phyloP scores from a whole-genome alignment of 1,284 basidiomycete genomes.

The Puccinia brachypodii region DNA sequence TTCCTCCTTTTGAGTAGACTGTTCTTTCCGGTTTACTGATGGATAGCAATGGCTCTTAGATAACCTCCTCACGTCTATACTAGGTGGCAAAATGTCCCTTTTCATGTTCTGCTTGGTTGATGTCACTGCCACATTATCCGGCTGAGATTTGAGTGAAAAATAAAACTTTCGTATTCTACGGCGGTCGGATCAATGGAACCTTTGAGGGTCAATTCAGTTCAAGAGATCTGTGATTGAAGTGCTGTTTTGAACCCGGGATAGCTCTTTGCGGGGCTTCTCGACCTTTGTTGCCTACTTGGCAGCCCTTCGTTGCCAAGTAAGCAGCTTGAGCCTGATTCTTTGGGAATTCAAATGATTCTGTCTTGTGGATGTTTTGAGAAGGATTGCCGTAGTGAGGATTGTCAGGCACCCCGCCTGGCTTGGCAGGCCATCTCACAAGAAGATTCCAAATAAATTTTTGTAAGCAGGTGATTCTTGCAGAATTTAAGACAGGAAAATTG shows the following conservation, averaged over 20 bases:
- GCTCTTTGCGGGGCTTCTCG: constrained; percentile 4
- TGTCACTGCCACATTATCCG: background rate
- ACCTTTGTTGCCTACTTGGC: too few relatives aligned
- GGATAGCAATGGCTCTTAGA: background rate
- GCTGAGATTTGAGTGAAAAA: background rate
- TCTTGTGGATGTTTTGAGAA: background rate
- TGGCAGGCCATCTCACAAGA: too few relatives aligned
- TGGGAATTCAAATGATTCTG: background rate
- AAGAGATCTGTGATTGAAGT: constrained; percentile 17
- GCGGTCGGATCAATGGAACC: background rate
- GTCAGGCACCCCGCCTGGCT: background rate
- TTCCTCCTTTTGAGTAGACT: background rate
- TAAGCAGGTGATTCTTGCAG: too few relatives aligned
- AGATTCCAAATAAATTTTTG: too few relatives aligned
- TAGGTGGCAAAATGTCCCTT: background rate
- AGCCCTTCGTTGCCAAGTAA: background rate
- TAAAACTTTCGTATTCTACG: constrained; percentile 18
- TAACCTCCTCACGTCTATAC: background rate
- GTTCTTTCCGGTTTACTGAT: background rate
- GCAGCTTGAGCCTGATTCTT: background rate
- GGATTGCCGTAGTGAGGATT: background rate
- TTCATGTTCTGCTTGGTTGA: background rate
- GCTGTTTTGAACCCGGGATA: constrained; percentile 1
- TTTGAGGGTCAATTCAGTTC: background rate
- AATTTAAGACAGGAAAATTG: too few relatives aligned